phyloP scores from a whole-genome alignment of 208 protist species.

The Leishmania guyanensis region DNA sequence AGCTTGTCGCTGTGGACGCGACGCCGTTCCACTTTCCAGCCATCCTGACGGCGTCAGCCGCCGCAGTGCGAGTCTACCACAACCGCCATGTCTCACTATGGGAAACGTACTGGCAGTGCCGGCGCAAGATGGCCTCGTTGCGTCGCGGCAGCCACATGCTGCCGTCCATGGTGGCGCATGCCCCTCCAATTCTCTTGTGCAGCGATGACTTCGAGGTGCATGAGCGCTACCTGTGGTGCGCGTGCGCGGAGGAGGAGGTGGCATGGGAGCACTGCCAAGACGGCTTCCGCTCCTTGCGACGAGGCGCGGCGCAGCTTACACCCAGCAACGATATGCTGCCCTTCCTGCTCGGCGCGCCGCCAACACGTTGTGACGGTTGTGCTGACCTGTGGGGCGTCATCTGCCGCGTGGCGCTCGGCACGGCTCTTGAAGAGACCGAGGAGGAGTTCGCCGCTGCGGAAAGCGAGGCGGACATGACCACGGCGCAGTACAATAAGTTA shows the following conservation, averaged over 20 bases:
- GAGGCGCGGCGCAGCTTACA: neutral
- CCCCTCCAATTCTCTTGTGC: constrained; percentile 41
- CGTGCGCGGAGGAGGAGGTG: constrained; percentile 51
- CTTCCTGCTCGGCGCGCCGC: constrained; percentile 2
- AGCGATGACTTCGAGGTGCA: constrained; percentile 69
- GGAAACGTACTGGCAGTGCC: constrained; percentile 64
- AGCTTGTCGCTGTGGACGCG: constrained; percentile 33
- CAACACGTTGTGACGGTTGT: neutral
- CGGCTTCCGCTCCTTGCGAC: constrained; percentile 37
- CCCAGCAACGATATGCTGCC: constrained; percentile 12
- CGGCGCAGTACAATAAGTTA: constrained; percentile 18
- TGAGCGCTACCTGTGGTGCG: constrained; percentile 65
- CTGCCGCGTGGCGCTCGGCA: constrained; percentile 59
- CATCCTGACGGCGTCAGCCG: neutral
- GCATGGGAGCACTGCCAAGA: constrained; percentile 58
- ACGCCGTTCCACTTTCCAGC: constrained; percentile 29
- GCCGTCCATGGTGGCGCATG: constrained; percentile 31
- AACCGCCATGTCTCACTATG: constrained; percentile 62
- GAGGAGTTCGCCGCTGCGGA: constrained; percentile 17
- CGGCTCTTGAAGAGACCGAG: constrained; percentile 41
- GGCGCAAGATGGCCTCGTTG: constrained; percentile 43
- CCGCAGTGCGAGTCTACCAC: constrained; percentile 35
- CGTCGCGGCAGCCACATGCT: constrained; percentile 39
- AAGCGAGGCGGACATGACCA: constrained; percentile 13
- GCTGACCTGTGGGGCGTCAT: constrained; percentile 44